A percentile compares a stretch with the other conserved stretches of the same genome.
These are phyloP conservation scores for Tuber calosporum DNA, from an alignment of 495 filamentous ascomycete genomes.

Conservation along the genomic window DNA sequence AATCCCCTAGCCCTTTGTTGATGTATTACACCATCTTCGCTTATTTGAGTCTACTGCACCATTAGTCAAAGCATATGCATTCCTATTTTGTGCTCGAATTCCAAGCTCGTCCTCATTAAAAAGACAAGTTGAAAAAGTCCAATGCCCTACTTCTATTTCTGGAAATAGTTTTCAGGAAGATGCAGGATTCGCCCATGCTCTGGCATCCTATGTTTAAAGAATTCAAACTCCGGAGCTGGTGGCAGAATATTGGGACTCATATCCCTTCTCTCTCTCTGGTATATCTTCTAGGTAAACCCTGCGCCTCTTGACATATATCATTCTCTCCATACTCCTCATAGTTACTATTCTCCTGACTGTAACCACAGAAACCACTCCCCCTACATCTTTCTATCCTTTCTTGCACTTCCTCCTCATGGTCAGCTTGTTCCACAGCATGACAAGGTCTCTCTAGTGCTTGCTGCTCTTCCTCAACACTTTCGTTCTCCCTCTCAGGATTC, in stretches of 20 bases:
- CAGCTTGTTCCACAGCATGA: neutral
- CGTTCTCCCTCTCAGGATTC: neutral
- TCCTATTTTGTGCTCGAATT: too few relatives aligned
- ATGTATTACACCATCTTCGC: too few relatives aligned
- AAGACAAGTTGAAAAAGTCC: neutral
- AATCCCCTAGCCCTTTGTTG: too few relatives aligned
- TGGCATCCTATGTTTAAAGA: neutral
- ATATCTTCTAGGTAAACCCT: neutral
- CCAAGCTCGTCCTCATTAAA: neutral
- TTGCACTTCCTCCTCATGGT: neutral
- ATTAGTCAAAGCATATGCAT: too few relatives aligned
- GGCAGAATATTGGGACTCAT: neutral
- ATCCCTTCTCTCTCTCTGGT: neutral
- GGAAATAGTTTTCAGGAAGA: neutral
- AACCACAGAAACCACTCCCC: accelerated
- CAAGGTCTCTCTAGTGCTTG: neutral
- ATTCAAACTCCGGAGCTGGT: neutral
- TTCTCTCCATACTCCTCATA: neutral
- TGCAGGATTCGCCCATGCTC: neutral
- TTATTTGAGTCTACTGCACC: too few relatives aligned
- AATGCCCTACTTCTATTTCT: neutral
- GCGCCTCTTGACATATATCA: neutral
- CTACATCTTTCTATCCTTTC: neutral
- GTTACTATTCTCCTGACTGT: neutral
- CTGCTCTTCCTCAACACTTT: neutral